Conservation (phyloP, 1,284 basidiomycete species). For the Exsudoporus floridanus region DNA sequence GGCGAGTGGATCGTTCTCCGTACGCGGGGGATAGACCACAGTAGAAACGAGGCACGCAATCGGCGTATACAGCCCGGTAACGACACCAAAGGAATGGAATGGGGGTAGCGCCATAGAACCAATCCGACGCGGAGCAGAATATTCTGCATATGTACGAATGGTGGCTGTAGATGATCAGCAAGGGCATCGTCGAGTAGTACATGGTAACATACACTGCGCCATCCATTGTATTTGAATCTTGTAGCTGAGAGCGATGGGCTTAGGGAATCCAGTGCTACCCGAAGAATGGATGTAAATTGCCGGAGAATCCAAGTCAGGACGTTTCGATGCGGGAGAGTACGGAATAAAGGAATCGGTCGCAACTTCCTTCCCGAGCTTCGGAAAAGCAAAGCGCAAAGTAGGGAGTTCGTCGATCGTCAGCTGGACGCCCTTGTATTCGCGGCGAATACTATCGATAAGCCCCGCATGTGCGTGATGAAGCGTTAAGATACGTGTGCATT, state of each 20-base stretch:
- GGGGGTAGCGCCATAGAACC: slow-evolving; percentile 28
- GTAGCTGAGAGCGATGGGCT: slow-evolving; percentile 32
- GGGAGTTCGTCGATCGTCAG: slow-evolving; percentile 33
- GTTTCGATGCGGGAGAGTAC: slow-evolving; percentile 23
- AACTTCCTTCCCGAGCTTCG: slow-evolving; percentile 35
- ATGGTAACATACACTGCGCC: slow-evolving; percentile 16
- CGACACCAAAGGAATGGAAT: slow-evolving; percentile 28
- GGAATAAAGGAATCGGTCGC: slow-evolving; percentile 25
- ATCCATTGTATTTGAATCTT: slow-evolving; percentile 28
- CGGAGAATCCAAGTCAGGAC: slow-evolving; percentile 23
- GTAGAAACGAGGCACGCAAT: slow-evolving; percentile 9
- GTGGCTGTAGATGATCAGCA: slow-evolving; percentile 6
- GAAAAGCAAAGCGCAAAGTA: slow-evolving; percentile 29
- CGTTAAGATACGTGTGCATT: slow-evolving; percentile 35
- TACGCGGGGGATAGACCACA: slow-evolving; percentile 16
- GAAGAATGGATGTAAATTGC: slow-evolving; percentile 39
- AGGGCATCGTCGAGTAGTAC: not conserved
- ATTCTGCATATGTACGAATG: not conserved
- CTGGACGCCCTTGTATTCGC: not conserved
- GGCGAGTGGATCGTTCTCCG: slow-evolving; percentile 6
- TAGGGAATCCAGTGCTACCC: slow-evolving; percentile 41
- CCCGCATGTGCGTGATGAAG: slow-evolving; percentile 24
- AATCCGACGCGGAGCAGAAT: slow-evolving; percentile 17
- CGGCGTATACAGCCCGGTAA: slow-evolving; percentile 17
- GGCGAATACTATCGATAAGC: slow-evolving; percentile 29